Evolutionary conservation across 2,329 filamentous ascomycete genomes (phyloP), one percentile per base, ranked within the genome.

Genomic region (Epichloe uncinata): DNA sequence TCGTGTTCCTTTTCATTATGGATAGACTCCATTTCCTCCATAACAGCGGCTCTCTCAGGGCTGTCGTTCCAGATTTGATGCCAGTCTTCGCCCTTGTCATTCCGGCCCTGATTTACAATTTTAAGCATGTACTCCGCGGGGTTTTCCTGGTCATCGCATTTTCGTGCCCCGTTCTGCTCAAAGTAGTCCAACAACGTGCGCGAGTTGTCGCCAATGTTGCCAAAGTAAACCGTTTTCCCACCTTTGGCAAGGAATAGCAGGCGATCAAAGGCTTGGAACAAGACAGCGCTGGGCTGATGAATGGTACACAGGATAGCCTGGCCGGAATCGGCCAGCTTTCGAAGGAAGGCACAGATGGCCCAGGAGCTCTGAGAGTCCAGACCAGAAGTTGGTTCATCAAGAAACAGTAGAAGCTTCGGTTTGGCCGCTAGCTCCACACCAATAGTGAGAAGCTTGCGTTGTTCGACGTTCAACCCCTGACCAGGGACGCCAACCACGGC

Each of bases 101-200:
- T 73, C 3, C 53, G 56, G 0, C 66, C 66, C 8, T 66, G 63
- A 50, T 71, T 72, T 48, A 72, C 70, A 15, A 74, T 63, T 55
- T 77, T 72, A 6, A 88, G 73, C 79, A 88, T 87, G 68, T 79
- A 88, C 64, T 89, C 85, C 1, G 85, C 85, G 0, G 85, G 84
- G 56, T 88, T 88, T 53, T 84, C 82, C 1, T 79, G 73, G 2
- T 73, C 63, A 8, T 69, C 72, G 51, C 84, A 85, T 43, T 68
- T 65, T 3, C 77, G 69, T 1, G 78, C 81, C 4, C 84, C 84
- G 50, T 84, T 77, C 11, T 64, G 58, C 59, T 82, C 77, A 52
- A 90, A 89, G 62, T 84, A 84, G 40, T 70, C 66, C 1, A 79
- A 70, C 46, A 85, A 63, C 0, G 68, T 78, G 3, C 66, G 66